Percentiles rank a stretch among this genome's conserved stretches.
Conservation (phyloP, 768 basidiomycete species). For the Kwoniella dendrophila region DNA sequence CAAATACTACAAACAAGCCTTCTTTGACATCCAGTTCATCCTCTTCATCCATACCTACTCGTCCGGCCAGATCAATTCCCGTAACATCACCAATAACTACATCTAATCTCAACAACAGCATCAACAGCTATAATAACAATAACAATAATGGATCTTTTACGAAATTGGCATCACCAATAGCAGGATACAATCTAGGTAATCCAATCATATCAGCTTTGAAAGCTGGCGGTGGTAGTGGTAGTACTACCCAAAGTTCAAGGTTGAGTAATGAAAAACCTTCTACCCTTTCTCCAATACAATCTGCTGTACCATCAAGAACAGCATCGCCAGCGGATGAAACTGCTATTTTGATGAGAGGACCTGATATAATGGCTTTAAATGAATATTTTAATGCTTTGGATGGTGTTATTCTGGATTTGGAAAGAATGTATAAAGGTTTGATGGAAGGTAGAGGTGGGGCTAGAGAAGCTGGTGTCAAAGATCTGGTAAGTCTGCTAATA, state of each 20-base stretch:
- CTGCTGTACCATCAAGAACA: slow-evolving; percentile 23
- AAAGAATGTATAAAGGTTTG: slow-evolving; percentile 47
- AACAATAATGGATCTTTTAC: background rate
- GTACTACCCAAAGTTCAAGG: slow-evolving; percentile 1
- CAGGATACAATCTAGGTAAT: slow-evolving; percentile 6
- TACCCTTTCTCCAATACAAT: slow-evolving; percentile 29
- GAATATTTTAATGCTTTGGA: slow-evolving; percentile 51
- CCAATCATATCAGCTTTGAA: slow-evolving; percentile 7
- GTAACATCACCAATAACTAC: background rate
- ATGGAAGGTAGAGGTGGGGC: slow-evolving; percentile 45
- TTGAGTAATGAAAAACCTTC: background rate
- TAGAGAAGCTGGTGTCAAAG: slow-evolving; percentile 47
- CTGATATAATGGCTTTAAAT: slow-evolving; percentile 47
- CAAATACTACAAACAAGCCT: background rate
- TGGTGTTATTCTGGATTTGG: slow-evolving; percentile 46
- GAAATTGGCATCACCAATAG: background rate
- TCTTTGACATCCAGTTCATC: background rate
- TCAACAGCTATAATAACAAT: slow-evolving; percentile 10
- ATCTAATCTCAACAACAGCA: background rate
- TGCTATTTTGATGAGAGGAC: slow-evolving; percentile 46
- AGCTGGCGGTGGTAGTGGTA: background rate
- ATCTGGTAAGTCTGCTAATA: slow-evolving; percentile 36
- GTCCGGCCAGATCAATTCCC: background rate
- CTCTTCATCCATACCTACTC: background rate
- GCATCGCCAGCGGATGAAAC: slow-evolving; percentile 49